Base-by-base conservation (phyloP, 2,329 filamentous ascomycete species). In the Aspergillus sp. region DNA sequence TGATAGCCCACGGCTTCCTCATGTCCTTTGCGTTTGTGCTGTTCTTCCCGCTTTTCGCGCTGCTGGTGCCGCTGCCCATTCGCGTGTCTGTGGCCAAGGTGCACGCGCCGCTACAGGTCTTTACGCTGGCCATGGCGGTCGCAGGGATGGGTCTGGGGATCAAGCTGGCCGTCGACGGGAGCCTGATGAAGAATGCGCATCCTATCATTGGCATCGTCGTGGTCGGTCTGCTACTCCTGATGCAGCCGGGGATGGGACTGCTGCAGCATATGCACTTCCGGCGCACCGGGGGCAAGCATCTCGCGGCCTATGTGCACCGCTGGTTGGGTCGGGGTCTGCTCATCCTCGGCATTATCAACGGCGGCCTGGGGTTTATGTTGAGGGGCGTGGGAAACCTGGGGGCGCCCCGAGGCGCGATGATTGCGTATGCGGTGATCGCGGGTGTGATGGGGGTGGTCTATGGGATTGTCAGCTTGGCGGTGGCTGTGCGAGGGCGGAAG, bases 261-360 rank as follows among this genome's bases (percentile, higher is more conserved):
- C 52, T 80, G 2, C 81, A 83, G 55, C 81, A 84, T 58, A 53
- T 66, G 3, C 59, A 76, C 35, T 83, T 76, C 69, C 76, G 77
- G 48, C 77, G 74, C 56, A 71, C 73, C 14, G 68, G 72, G 11
- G 62, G 62, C 16, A 76, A 77, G 24, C 77, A 75, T 1, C 55
- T 73, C 7, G 76, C 74, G 62, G 79, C 78, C 0, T 73, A 79
- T 53, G 26, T 65, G 2, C 81, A 84, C 58, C 71, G 82, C 45
- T 83, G 81, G 81, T 59, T 81, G 24, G 81, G 81, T 14, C 73
- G 81, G 2, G 57, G 70, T 24, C 68, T 77, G 24, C 74, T 84
- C 9, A 70, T 74, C 0, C 67, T 82, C 1, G 80, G 78, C 7
- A 79, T 82, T 50, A 72, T 83, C 63, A 83, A 83, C 59, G 81